Base-by-base conservation (phyloP, 2,329 filamentous ascomycete species). In the Dothideomycetes sp. region DNA sequence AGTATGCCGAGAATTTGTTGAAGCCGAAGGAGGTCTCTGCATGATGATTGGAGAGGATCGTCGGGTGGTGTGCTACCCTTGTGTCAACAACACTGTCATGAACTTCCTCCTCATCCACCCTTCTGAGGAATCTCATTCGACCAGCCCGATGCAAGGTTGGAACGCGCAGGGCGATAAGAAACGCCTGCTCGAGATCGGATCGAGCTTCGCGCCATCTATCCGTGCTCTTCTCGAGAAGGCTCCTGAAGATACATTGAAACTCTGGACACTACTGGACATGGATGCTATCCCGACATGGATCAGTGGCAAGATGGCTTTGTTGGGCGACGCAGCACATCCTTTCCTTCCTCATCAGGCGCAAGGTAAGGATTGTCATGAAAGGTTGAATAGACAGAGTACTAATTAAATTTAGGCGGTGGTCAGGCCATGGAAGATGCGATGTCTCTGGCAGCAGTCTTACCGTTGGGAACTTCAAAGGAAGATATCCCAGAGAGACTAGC, bases 311-410 rank as follows among this genome's bases (percentile, higher is more conserved):
- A 53, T 82, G 13, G 76, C 68, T 1, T 55, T 82, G 0, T 56
- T 84, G 0, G 80, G 80, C 0, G 80, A 84, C 52, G 77, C 80
- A 0, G 80, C 77, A 0, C 80, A 84, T 53, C 78, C 80, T 0
- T 82, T 83, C 50, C 61, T 78, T 0, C 80, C 78, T 11, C 71
- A 76, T 45, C 74, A 77, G 57, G 76, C 70, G 0, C 76, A 80
- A 52, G 79, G 78, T 2, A n/a, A n/a, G n/a, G n/a, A n/a, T n/a
- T n/a, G n/a, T n/a, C n/a, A n/a, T n/a, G n/a, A n/a, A n/a, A n/a
- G n/a, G n/a, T n/a, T n/a, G n/a, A n/a, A n/a, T n/a, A n/a, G n/a
- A n/a, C n/a, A n/a, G n/a, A n/a, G n/a, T n/a, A n/a, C n/a, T n/a
- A n/a, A n/a, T n/a, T n/a, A n/a, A n/a, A n/a, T n/a, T n/a, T n/a